Evolutionary conservation across 169 alveolate genomes (phyloP).

Genomic region (Eimeria falciformis): DNA sequence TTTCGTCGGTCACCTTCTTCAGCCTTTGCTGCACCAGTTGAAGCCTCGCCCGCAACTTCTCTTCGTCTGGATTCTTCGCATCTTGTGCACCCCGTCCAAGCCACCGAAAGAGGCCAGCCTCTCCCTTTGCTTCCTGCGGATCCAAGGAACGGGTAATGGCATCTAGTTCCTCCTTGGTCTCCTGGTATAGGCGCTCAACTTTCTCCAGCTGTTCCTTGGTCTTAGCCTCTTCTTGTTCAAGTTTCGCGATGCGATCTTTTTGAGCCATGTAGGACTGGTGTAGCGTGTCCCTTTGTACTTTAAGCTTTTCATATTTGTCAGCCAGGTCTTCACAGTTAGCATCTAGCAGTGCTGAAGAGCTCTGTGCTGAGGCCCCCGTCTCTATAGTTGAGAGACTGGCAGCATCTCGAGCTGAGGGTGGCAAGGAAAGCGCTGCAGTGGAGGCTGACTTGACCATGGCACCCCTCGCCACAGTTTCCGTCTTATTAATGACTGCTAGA

Average conservation of each 20-base stretch:
- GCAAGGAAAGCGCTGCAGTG: conserved; percentile 12
- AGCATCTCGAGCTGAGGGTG: conserved; percentile 36
- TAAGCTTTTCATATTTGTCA: conserved; percentile 52
- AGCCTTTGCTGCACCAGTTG: conserved; percentile 57
- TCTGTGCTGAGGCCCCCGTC: conserved; percentile 29
- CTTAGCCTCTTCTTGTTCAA: conserved; percentile 29
- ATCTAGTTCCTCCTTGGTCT: conserved; percentile 58
- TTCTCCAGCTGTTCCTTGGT: conserved; percentile 51
- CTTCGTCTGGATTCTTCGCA: conserved; percentile 45
- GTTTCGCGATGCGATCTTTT: conserved; percentile 49
- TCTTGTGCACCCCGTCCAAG: conserved; percentile 39
- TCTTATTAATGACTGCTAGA: neutral
- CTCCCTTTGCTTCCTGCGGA: conserved; percentile 12
- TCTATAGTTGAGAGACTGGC: neutral
- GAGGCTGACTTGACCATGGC: conserved; percentile 55
- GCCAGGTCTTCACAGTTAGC: conserved; percentile 25
- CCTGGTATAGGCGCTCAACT: conserved; percentile 45
- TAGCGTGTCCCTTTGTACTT: conserved; percentile 46
- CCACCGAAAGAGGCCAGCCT: conserved; percentile 50
- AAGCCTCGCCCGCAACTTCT: conserved; percentile 60
- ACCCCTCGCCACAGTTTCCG: neutral
- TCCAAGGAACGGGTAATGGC: neutral
- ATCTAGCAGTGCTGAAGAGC: conserved; percentile 65
- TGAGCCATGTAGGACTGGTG: conserved; percentile 65
- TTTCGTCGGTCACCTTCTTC: conserved; percentile 41